These are phyloP conservation scores for Leucosporidium creatinivorum DNA, from an alignment of 768 basidiomycete genomes.

Conservation along the genomic window DNA sequence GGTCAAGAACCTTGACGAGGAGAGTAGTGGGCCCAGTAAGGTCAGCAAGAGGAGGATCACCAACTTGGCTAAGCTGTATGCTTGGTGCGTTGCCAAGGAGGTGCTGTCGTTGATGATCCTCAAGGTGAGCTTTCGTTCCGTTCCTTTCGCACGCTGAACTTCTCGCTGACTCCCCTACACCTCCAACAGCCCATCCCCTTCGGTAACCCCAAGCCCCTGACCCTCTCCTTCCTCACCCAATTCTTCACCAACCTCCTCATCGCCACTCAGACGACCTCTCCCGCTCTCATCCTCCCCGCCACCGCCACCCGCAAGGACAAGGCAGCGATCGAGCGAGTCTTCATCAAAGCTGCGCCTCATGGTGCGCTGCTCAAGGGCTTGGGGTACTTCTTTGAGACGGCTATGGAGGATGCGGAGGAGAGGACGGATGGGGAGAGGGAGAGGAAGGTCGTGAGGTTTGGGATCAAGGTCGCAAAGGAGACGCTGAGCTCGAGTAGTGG, in stretches of 20 bases:
- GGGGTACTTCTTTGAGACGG: slow-evolving; percentile 58
- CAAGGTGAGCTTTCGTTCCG: slow-evolving; percentile 54
- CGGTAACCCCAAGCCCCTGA: slow-evolving; percentile 58
- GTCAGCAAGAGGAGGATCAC: slow-evolving; percentile 50
- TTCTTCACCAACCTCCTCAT: slow-evolving; percentile 64
- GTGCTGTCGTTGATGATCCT: slow-evolving; percentile 64
- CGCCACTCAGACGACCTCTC: slow-evolving; percentile 65
- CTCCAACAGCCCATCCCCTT: slow-evolving; percentile 74
- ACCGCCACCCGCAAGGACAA: slow-evolving; percentile 46
- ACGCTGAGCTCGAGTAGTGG: slow-evolving; percentile 48
- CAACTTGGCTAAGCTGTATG: slow-evolving; percentile 78
- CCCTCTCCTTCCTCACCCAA: slow-evolving; percentile 60
- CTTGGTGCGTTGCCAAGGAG: slow-evolving; percentile 89
- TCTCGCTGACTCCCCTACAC: neutral
- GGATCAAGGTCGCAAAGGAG: slow-evolving; percentile 58
- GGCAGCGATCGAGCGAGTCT: slow-evolving; percentile 63
- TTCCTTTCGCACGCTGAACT: neutral
- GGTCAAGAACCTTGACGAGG: slow-evolving; percentile 52
- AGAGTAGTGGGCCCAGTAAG: slow-evolving; percentile 41
- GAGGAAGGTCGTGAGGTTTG: slow-evolving; percentile 56
- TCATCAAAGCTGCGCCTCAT: slow-evolving; percentile 63
- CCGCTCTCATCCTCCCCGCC: slow-evolving; percentile 47
- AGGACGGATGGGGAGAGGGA: slow-evolving; percentile 42
- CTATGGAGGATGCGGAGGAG: slow-evolving; percentile 39
- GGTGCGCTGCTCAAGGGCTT: slow-evolving; percentile 66